A percentile compares a stretch with the other conserved stretches of the same genome.
These are phyloP conservation scores for Pseudonectria buxi DNA, from an alignment of 2,329 filamentous ascomycete genomes.

Conservation along the genomic window DNA sequence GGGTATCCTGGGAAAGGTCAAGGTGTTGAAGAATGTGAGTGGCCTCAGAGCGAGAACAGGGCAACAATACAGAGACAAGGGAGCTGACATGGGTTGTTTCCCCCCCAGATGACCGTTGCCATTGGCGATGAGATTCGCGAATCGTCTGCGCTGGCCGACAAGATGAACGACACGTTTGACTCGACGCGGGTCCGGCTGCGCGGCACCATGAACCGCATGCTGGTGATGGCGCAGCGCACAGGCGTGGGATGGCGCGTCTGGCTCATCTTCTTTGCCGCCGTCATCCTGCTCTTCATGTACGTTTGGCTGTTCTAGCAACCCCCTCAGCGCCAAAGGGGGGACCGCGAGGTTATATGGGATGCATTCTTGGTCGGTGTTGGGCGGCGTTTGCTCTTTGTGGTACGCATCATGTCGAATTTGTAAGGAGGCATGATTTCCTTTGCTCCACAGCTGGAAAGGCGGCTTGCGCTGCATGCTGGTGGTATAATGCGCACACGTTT, in stretches of 20 bases:
- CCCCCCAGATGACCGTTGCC: conserved; percentile 68
- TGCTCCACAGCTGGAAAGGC: too few species aligned
- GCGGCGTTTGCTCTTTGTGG: conserved; percentile 8
- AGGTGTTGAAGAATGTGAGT: conserved; percentile 79
- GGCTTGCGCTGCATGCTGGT: too few species aligned
- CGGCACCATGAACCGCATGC: conserved; percentile 95
- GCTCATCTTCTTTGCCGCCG: conserved; percentile 79
- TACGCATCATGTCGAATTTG: conserved; percentile 1
- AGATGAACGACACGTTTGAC: conserved; percentile 95
- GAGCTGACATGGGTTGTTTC: neutral
- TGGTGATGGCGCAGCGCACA: conserved; percentile 88
- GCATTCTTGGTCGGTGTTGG: conserved; percentile 20
- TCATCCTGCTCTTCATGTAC: conserved; percentile 79
- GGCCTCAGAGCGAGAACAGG: conserved; percentile 1
- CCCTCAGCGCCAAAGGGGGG: neutral
- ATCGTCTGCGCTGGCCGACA: conserved; percentile 78
- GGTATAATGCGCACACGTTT: too few species aligned
- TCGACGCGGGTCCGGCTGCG: conserved; percentile 70
- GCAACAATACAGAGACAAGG: neutral
- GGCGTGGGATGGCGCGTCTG: conserved; percentile 96
- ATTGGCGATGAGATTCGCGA: conserved; percentile 96
- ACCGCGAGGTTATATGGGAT: conserved; percentile 5
- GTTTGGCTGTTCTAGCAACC: conserved; percentile 73
- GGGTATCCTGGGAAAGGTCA: conserved; percentile 86
- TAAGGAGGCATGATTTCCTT: neutral